Evolutionary conservation across 2,329 filamentous ascomycete genomes (phyloP), one percentile per base, ranked within the genome.

Genomic region (Monosporascus sp.): DNA sequence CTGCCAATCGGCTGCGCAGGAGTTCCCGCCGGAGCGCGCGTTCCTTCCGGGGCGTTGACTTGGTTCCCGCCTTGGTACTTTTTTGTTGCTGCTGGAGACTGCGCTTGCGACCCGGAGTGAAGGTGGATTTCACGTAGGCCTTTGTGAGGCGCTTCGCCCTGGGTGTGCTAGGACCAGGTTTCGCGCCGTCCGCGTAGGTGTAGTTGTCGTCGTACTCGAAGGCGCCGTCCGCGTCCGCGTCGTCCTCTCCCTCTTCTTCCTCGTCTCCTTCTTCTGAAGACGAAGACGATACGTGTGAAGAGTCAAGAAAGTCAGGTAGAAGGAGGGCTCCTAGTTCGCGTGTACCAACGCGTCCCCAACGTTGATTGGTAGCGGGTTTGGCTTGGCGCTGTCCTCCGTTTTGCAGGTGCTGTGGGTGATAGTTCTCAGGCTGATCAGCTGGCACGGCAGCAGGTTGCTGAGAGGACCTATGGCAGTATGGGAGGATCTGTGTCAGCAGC

Each of bases 291-390:
- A 47, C 46, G 46, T 51, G 46, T 43, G 44, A 44, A 49, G 54
- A 44, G 27, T 57, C 53, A 24, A 38, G 44, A 52, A 56, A 52
- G 50, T 47, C 50, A 37, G 56, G 54, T 41, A 44, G 44, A 48
- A 48, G 34, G 53, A 61, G 57, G 3, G 56, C 53, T 44, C 48
- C 49, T 49, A 61, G 57, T 50, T 62, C 60, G 56, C 60, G 60
- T 57, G 52, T 4, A 53, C 56, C 57, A 51, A 60, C 55, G 53
- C 59, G 57, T 51, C 57, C 49, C 57, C 56, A 60, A 48, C 31
- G 24, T 26, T 54, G 47, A 36, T 41, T 51, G 44, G 52, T 24
- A 20, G 34, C 34, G 38, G 48, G 40, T 40, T 26, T 17, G n/a
- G 17, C 40, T 20, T 34, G 22, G 27, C 31, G 31, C 11, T 14